These are phyloP conservation scores for Macrophomina tecta DNA, from an alignment of 2,329 filamentous ascomycete species.

Conservation along the genomic window DNA sequence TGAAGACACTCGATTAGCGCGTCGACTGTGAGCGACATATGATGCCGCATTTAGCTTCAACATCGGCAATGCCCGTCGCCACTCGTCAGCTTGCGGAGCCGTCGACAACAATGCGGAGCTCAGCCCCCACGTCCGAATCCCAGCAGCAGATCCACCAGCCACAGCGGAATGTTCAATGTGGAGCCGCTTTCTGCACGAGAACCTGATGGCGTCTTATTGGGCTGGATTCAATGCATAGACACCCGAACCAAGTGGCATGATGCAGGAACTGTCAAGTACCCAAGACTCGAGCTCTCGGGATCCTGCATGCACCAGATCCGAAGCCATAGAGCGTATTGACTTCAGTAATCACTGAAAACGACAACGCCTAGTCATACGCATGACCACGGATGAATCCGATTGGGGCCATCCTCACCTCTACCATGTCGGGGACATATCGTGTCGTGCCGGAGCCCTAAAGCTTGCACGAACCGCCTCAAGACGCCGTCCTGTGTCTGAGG, in stretches of 20 bases:
- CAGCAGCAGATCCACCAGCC: background rate
- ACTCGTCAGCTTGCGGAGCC: background rate
- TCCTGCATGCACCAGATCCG: background rate
- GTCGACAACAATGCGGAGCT: background rate
- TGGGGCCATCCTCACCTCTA: background rate
- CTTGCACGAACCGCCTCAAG: background rate
- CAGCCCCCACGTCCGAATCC: background rate
- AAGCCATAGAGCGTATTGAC: slow-evolving; percentile 6
- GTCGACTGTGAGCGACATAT: background rate
- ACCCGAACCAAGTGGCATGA: background rate
- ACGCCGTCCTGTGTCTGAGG: background rate
- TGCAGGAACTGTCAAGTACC: background rate
- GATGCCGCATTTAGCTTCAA: background rate
- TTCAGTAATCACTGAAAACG: background rate
- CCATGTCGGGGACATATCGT: background rate
- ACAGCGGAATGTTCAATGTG: background rate
- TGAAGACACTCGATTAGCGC: background rate
- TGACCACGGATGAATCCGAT: background rate
- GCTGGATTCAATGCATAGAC: background rate
- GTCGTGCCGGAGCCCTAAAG: too few species aligned
- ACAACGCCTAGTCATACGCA: background rate
- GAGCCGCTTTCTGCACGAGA: slow-evolving; percentile 7
- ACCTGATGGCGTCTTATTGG: slow-evolving; percentile 17
- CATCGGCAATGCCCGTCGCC: background rate
- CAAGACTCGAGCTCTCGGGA: background rate